A percentile compares a stretch with the other conserved stretches of the same genome.
Conservation (phyloP, 306 rosid species). For the Cotoneaster glaucophyllus region DNA sequence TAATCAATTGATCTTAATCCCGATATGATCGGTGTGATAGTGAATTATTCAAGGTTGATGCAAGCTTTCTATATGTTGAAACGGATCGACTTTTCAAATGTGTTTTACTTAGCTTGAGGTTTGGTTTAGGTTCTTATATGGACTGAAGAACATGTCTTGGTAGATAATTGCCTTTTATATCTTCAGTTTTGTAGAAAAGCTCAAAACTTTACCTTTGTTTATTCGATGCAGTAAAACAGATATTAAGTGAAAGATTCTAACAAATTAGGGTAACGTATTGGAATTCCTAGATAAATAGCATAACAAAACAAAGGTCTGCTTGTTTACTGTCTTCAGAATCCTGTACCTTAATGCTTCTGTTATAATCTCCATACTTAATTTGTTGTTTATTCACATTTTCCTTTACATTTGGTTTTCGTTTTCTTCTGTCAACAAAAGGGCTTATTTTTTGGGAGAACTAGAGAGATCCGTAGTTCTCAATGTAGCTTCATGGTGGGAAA, state of each 20-base stretch:
- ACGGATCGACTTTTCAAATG: background rate
- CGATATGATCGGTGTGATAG: background rate
- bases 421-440: conserved; percentile 37
- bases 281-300: background rate
- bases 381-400: background rate
- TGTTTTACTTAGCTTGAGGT: background rate
- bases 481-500: conserved; percentile 58
- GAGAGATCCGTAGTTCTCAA: conserved; percentile 54
- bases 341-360: background rate
- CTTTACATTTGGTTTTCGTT: background rate
- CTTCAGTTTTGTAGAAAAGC: background rate
- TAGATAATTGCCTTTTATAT: background rate
- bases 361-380: background rate
- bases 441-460: conserved; percentile 40
- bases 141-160: background rate
- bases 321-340: background rate
- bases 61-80: too few species aligned
- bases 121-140: background rate
- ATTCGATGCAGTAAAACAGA: background rate
- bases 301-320: background rate
- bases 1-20: background rate
- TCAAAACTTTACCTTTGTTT: background rate
- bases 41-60: background rate
- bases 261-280: background rate
- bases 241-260: background rate